phyloP scores from a whole-genome alignment of 441 rosid genomes.

The Daphne laureola region DNA sequence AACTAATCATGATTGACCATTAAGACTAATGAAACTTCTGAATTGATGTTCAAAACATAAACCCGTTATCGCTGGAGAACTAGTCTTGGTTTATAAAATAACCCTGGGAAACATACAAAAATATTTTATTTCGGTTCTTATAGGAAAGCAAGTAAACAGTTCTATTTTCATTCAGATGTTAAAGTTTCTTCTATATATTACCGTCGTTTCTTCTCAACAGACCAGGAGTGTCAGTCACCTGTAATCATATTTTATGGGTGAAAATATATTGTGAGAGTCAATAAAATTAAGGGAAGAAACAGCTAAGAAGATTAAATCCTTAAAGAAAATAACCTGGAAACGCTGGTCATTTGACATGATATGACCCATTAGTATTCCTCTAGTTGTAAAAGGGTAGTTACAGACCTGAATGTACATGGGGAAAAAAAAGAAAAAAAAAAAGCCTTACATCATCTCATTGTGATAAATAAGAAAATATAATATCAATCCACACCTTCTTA shows the following conservation, averaged over 20 bases:
- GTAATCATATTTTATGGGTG: constrained; percentile 17
- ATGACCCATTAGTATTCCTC: constrained; percentile 96
- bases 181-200: constrained; percentile 18
- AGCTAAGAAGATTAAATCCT: constrained; percentile 9
- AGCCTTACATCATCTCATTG: too few relatives aligned
- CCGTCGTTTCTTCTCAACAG: constrained; percentile 81
- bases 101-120: too few relatives aligned
- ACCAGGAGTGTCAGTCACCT: constrained; percentile 99
- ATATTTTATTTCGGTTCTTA: too few relatives aligned
- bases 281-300: constrained; percentile 2
- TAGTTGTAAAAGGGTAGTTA: constrained; percentile 95
- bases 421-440: not conserved
- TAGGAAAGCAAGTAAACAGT: too few relatives aligned
- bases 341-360: constrained; percentile 53
- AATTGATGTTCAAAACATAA: too few relatives aligned
- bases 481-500: too few relatives aligned
- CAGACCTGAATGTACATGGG: constrained; percentile 40
- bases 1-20: too few relatives aligned
- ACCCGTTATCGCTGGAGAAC: too few relatives aligned
- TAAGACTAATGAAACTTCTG: too few relatives aligned
- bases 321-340: constrained; percentile 55
- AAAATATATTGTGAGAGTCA: constrained; percentile 14
- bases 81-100: too few relatives aligned
- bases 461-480: too few relatives aligned
- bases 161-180: too few relatives aligned